A percentile compares a stretch with the other conserved stretches of the same genome.
Evolutionary conservation across 139 green algal species (phyloP).

Genomic region (Chlorella ohadii): DNA sequence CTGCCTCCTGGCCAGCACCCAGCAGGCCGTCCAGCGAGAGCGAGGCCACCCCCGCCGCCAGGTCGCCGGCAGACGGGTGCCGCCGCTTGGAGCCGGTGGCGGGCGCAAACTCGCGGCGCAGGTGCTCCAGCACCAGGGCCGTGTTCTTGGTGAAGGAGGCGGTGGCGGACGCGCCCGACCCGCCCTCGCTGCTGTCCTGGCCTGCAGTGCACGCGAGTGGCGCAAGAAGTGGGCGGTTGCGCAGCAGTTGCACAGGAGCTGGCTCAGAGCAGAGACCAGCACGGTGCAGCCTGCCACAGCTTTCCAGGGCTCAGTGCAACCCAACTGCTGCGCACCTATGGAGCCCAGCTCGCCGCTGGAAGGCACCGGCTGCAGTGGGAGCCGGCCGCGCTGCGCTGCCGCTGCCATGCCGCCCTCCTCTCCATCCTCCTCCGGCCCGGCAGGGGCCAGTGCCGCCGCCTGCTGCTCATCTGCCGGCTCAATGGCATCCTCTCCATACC

Average conservation of each 20-base stretch:
- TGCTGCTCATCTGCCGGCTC: slow-evolving; percentile 31
- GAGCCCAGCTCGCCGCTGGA: slow-evolving; percentile 18
- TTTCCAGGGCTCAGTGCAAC: neutral
- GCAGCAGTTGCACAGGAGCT: too few species aligned
- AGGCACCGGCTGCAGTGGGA: neutral
- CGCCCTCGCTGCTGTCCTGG: neutral
- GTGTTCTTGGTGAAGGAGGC: slow-evolving; percentile 45
- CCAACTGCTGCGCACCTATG: neutral
- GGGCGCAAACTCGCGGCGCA: slow-evolving; percentile 28
- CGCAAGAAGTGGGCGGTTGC: neutral
- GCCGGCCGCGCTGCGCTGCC: neutral
- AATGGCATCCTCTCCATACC: neutral
- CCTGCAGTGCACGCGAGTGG: neutral
- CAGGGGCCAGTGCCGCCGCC: neutral
- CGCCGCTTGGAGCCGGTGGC: slow-evolving; percentile 9
- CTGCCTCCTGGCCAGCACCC: too few species aligned
- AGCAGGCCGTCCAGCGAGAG: too few species aligned
- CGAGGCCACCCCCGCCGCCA: too few species aligned
- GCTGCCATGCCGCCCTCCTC: neutral
- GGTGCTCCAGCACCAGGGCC: slow-evolving; percentile 38
- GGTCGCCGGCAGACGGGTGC: too few species aligned
- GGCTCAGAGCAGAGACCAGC: too few species aligned
- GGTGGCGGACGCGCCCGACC: neutral
- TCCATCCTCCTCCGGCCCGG: neutral
- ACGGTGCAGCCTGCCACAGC: neutral